Evolutionary conservation across 2,329 filamentous ascomycete genomes (phyloP), one percentile per base, ranked within the genome.

Genomic region (Phialophora expanda): DNA sequence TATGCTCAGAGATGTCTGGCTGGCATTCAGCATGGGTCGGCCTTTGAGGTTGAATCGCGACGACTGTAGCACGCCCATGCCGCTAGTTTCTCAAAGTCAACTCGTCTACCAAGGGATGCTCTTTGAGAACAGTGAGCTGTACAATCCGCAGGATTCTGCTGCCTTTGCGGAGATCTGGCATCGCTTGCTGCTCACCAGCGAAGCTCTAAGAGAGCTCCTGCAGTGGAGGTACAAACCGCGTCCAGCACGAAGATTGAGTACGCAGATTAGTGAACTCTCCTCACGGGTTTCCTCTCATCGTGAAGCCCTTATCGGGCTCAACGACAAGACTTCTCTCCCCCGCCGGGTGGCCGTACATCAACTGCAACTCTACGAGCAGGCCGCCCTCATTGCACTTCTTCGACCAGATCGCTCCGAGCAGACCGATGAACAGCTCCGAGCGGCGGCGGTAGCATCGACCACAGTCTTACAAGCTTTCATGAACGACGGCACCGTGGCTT

Each of bases 1-100:
- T 22, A 34, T 56, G 30, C 22, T 41, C 7, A 17, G 55, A 44
- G 55, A 56, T 20, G n/a, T 22, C 8, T 56, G 55, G 55, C n/a
- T 56, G 6, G 28, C 55, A 5, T 41, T 56, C 32, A 24, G 30
- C 8, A 41, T 56, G 32, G 55, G 55, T 4, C 28, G 55, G 12
- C 55, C 55, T 2, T 20, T 56, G 55, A 17, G 55, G 28, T 8
- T 56, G 8, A 41, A 24, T 14, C 17, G n/a, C 5, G 32, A 34
- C 12, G n/a, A 56, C n/a, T 56, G 55, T 14, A 41, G 8, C 22
- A n/a, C 17, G 3, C 32, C 55, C 17, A 41, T 56, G 32, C 30
- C 30, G 7, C 28, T 22, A 2, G 24, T 41, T 9, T 20, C 28
- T 17, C 28, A 41, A 17, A 9, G 3, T 26, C 32, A 12, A 14